Percentiles rank a stretch among this genome's conserved stretches.
These are phyloP conservation scores for Grammothele lineata DNA, from an alignment of 768 basidiomycete species.

Conservation along the genomic window DNA sequence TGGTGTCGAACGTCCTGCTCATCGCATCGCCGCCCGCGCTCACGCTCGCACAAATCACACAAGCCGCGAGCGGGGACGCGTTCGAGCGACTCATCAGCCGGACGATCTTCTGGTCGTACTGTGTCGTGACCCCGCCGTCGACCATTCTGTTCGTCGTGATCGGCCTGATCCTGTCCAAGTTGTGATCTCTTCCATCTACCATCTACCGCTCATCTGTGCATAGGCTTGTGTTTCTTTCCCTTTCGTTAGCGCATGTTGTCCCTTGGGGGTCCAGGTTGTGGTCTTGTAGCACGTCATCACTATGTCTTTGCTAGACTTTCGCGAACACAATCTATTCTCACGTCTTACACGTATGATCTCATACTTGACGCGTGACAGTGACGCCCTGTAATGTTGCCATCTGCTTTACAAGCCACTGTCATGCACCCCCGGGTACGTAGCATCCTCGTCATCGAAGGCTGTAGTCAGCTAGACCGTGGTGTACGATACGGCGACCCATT, in stretches of 20 bases:
- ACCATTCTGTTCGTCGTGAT: conserved; percentile 74
- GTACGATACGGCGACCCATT: no score
- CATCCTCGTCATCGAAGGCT: no score
- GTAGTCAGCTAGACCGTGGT: no score
- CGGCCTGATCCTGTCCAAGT: conserved; percentile 58
- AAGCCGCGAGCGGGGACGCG: conserved; percentile 78
- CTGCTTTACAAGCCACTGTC: no score
- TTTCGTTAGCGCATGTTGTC: no score
- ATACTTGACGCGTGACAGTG: no score
- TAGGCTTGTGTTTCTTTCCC: no score
- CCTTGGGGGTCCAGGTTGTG: no score
- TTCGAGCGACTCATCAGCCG: conserved; percentile 89
- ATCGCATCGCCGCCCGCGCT: conserved; percentile 80
- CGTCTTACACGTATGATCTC: background rate
- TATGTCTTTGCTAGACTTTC: background rate
- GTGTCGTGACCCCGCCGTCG: conserved; percentile 81
- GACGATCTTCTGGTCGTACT: conserved; percentile 94
- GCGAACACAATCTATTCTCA: background rate
- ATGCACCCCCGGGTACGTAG: no score
- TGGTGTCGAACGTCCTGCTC: conserved; percentile 80
- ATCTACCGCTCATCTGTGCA: background rate
- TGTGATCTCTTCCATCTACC: conserved; percentile 26
- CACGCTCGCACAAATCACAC: conserved; percentile 74
- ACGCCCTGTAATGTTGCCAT: no score
- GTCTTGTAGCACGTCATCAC: no score